Percentiles rank a stretch among this genome's conserved stretches.
Evolutionary conservation across 1,139 yeast species (phyloP).

Genomic region (Saccharomyces hybrid): DNA sequence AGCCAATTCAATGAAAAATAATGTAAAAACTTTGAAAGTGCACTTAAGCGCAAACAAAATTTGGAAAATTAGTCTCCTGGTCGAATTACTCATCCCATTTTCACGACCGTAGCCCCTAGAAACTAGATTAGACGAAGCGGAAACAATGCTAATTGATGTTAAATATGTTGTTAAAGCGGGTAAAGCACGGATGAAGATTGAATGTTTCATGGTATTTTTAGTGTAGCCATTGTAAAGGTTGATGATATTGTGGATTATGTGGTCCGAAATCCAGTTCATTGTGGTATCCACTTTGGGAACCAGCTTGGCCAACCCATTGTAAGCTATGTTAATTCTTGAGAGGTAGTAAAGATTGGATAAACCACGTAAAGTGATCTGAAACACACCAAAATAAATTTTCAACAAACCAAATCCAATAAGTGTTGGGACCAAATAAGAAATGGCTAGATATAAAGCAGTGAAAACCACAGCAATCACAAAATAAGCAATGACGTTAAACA

Average conservation of each 20-base stretch:
- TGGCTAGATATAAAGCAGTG: slow-evolving; percentile 38
- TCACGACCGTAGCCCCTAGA: slow-evolving; percentile 43
- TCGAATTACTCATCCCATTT: slow-evolving; percentile 32
- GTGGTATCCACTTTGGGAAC: slow-evolving; percentile 8
- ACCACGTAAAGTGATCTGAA: slow-evolving; percentile 14
- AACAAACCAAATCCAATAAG: slow-evolving; percentile 36
- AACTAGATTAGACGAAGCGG: slow-evolving; percentile 39
- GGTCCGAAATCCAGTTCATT: slow-evolving; percentile 6
- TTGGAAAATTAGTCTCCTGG: slow-evolving; percentile 41
- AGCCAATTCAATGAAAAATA: slow-evolving; percentile 72
- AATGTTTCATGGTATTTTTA: slow-evolving; percentile 16
- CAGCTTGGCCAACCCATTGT: slow-evolving; percentile 4
- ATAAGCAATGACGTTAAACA: slow-evolving; percentile 21
- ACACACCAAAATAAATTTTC: slow-evolving; percentile 13
- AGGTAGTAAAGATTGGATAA: slow-evolving; percentile 5
- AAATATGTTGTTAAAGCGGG: slow-evolving; percentile 44
- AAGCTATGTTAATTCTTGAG: not conserved
- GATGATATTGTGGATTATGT: slow-evolving; percentile 6
- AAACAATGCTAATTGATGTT: slow-evolving; percentile 40
- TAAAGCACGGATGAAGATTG: slow-evolving; percentile 28
- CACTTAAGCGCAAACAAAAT: slow-evolving; percentile 48
- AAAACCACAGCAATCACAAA: slow-evolving; percentile 37
- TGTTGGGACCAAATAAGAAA: slow-evolving; percentile 51
- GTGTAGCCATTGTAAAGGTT: slow-evolving; percentile 15
- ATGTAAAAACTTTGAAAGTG: slow-evolving; percentile 64